A percentile compares a stretch with the other conserved stretches of the same genome.
These are phyloP conservation scores for Starmerella vitae DNA, from an alignment of 805 yeast genomes.

Conservation along the genomic window DNA sequence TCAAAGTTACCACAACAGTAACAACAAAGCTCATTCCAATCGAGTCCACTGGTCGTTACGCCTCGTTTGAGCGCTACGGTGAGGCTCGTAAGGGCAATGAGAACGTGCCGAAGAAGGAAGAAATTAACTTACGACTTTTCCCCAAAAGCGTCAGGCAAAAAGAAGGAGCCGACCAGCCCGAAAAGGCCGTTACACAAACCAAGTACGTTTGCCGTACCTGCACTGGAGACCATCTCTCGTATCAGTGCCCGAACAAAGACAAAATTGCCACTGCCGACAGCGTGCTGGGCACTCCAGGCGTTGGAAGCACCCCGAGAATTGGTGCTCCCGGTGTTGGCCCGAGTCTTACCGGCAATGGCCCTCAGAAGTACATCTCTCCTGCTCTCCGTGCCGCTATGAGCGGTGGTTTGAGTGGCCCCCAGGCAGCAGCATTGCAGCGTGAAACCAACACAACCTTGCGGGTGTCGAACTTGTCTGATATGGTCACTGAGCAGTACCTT, in stretches of 20 bases:
- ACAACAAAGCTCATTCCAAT: slow-evolving; percentile 65
- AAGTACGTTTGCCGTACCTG: slow-evolving; percentile 67
- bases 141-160: slow-evolving; percentile 21
- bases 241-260: slow-evolving; percentile 91
- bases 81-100: slow-evolving; percentile 39
- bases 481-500: slow-evolving; percentile 69
- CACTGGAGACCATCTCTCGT: slow-evolving; percentile 86
- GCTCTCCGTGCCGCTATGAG: slow-evolving; percentile 38
- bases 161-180: slow-evolving; percentile 36
- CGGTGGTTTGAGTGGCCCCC: slow-evolving; percentile 29
- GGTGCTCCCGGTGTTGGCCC: slow-evolving; percentile 26
- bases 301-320: background rate
- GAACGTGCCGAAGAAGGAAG: slow-evolving; percentile 15
- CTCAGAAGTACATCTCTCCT: slow-evolving; percentile 47
- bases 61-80: slow-evolving; percentile 81
- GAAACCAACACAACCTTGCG: slow-evolving; percentile 82
- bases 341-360: slow-evolving; percentile 32
- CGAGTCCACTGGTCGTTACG: slow-evolving; percentile 78
- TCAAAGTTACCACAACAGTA: slow-evolving; percentile 75
- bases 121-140: slow-evolving; percentile 11
- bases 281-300: slow-evolving; percentile 17
- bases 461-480: slow-evolving; percentile 78
- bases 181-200: slow-evolving; percentile 33
- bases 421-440: slow-evolving; percentile 33
- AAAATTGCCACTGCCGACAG: slow-evolving; percentile 34